A percentile compares a stretch with the other conserved stretches of the same genome.
phyloP scores from a whole-genome alignment of 2,329 filamentous ascomycete species.

The Arthrobotrys sphaeroides region DNA sequence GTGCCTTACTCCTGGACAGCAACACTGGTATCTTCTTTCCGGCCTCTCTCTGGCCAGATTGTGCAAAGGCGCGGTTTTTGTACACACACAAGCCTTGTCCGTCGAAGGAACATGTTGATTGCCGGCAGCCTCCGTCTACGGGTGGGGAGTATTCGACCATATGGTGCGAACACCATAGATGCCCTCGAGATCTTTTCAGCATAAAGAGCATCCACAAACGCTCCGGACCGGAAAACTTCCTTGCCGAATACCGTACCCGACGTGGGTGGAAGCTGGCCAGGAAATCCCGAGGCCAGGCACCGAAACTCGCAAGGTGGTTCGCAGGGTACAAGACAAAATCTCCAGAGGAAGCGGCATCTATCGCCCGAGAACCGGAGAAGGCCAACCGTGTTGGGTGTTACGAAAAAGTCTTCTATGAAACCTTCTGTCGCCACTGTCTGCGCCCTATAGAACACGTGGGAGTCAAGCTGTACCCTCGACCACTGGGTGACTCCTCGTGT shows the following conservation, averaged over 20 bases:
- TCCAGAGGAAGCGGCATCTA: background rate
- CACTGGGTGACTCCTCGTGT: background rate
- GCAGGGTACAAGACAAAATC: constrained; percentile 18
- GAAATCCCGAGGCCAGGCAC: background rate
- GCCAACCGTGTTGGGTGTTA: background rate
- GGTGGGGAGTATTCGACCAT: constrained; percentile 21
- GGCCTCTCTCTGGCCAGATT: constrained; percentile 7
- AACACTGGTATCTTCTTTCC: constrained; percentile 36
- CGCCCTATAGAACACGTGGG: background rate
- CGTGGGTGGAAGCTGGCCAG: background rate
- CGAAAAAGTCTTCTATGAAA: constrained; percentile 36
- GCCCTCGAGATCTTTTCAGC: constrained; percentile 36
- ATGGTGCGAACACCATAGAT: constrained; percentile 41
- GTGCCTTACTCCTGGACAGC: constrained; percentile 25
- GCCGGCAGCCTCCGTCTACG: background rate
- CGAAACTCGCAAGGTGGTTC: constrained; percentile 9
- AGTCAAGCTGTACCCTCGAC: background rate
- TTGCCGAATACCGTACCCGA: background rate
- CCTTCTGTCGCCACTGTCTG: constrained; percentile 26
- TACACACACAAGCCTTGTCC: background rate
- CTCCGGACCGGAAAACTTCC: constrained; percentile 11
- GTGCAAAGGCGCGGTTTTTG: background rate
- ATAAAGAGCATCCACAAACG: constrained; percentile 16
- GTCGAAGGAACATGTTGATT: background rate
- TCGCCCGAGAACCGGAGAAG: background rate